Evolutionary conservation across 106 monocot species (phyloP).

Genomic region (Dactylorhiza incarnata): DNA sequence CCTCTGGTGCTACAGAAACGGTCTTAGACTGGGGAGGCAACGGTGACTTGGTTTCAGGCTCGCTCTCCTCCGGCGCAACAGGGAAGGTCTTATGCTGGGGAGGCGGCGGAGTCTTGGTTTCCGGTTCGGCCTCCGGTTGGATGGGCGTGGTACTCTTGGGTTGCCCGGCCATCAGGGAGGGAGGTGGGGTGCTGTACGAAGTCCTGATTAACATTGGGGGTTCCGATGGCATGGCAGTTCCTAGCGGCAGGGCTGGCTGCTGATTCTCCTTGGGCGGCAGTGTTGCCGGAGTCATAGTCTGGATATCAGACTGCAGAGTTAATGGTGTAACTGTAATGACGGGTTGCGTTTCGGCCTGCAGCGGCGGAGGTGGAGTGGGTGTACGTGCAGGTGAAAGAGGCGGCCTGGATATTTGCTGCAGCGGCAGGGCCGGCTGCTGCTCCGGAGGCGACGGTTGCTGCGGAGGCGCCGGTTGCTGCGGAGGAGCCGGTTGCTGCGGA

Average conservation of each 20-base stretch:
- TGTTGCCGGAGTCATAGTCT: neutral
- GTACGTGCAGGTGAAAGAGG: neutral
- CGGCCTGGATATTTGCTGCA: neutral
- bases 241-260: neutral
- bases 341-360: neutral
- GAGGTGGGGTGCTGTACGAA: slow-evolving; percentile 17
- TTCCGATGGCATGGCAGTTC: neutral
- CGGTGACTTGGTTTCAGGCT: too few species aligned
- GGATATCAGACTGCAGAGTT: neutral
- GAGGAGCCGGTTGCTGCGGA: neutral
- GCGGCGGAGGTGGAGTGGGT: neutral
- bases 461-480: neutral
- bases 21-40: neutral
- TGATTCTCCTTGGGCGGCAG: neutral
- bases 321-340: neutral
- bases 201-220: slow-evolving; percentile 34
- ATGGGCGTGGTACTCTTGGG: neutral
- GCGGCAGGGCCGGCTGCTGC: neutral
- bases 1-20: neutral
- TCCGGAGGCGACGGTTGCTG: neutral
- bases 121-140: neutral
- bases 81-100: neutral
- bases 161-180: slow-evolving; percentile 11
- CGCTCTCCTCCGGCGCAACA: neutral
- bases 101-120: neutral